Base-by-base conservation (phyloP, 768 basidiomycete genomes). In the Macrolepiota albuminosa region DNA sequence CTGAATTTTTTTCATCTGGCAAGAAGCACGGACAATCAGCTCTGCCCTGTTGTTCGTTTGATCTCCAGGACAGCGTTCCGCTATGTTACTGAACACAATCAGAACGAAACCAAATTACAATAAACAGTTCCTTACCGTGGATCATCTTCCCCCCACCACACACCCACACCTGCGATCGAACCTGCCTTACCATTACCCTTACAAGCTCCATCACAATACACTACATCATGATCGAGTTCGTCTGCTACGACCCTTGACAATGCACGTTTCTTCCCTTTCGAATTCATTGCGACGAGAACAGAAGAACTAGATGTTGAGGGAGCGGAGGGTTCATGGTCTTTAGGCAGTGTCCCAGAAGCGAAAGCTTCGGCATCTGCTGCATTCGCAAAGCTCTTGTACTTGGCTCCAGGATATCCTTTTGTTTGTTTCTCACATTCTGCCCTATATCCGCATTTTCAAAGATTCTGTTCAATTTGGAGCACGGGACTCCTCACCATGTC, bases 31-130 rank as follows among this genome's bases (percentile, higher is more conserved):
- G 58, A 92, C 95, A 57, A 94, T 84, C 36, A 96, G 78, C 70
- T 97, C 95, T 11, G 93, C 95, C 33, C 93, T 76, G 61, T 94
- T 93, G 68, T 95, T 95, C 2, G 92, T 93, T 67, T 93, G 92
- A 57, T 75, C 80, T 3, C 91, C 91, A 4, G 90, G 90, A 70
- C 89, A 91, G 39, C 91, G 79, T 70, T 95, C 93, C 2, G 86
- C 80, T 3, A 94, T 68, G 66, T 95, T 96, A 58, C 93, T 95
- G 58, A 13, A 47, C 52, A 34, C 2, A 46, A 31, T 59, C n/a
- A 61, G 18, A 51, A 57, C 9, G 54, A 43, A 18, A 40, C 39
- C 18, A 36, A 14, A 13, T n/a, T 16, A 50, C 34, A 34, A 10
- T 34, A 45, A 24, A 47, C 9, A 56, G 24, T 55, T 14, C 47